Conservation (phyloP, 441 rosid species). For the Croton setiger region DNA sequence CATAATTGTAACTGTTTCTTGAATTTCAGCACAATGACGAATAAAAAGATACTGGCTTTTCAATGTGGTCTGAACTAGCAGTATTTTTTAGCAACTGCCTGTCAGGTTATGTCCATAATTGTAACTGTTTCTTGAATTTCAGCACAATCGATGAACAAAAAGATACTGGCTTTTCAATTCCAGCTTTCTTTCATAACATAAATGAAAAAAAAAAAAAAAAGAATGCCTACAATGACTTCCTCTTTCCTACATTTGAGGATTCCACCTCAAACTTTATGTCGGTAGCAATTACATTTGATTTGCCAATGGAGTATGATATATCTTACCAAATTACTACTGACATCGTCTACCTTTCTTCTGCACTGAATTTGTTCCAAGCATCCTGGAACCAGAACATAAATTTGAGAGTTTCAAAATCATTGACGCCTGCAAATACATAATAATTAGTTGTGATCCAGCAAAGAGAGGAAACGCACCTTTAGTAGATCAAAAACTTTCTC, state of each 20-base stretch:
- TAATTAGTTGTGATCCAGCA: too few relatives aligned
- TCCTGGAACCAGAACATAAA: constrained; percentile 43
- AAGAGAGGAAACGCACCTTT: constrained; percentile 44
- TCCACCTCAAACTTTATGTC: neutral
- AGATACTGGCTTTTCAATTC: neutral
- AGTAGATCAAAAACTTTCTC: constrained; percentile 98
- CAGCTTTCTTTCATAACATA: neutral
- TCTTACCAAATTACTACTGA: neutral
- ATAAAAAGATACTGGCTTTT: neutral
- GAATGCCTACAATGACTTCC: constrained; percentile 13
- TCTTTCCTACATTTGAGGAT: neutral
- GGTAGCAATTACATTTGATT: neutral
- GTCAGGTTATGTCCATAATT: neutral
- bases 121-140: neutral
- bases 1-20: neutral
- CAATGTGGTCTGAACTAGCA: neutral
- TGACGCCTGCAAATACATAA: too few relatives aligned
- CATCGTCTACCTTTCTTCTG: constrained; percentile 53
- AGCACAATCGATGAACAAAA: neutral
- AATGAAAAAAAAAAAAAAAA: constrained; percentile 8
- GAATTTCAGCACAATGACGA: neutral
- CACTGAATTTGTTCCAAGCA: constrained; percentile 85
- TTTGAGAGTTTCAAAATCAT: neutral
- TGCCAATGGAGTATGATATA: neutral
- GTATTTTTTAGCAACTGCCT: neutral